These are phyloP conservation scores for Globisporangium paroecandrum DNA, from an alignment of 352 stramenopile species.

Conservation along the genomic window DNA sequence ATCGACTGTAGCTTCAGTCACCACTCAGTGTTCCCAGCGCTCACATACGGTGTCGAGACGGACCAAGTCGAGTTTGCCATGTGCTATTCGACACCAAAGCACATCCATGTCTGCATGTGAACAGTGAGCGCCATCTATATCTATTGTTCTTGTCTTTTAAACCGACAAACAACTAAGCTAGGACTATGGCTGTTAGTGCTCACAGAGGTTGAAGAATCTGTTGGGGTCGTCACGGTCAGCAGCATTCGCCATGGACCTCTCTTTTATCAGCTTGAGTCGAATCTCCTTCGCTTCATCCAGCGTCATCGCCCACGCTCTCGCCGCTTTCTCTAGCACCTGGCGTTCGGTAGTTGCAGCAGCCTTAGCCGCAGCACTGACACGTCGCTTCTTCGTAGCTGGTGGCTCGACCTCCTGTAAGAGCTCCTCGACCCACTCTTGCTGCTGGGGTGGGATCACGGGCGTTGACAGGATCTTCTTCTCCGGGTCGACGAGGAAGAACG, in stretches of 20 bases:
- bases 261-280: slow-evolving; percentile 26
- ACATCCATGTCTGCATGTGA: background rate
- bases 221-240: background rate
- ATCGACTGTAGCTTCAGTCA: background rate
- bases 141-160: too few relatives aligned
- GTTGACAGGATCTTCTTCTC: slow-evolving; percentile 28
- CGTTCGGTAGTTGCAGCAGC: background rate
- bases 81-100: background rate
- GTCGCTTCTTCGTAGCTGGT: background rate
- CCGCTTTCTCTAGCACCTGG: slow-evolving; percentile 19
- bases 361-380: background rate
- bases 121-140: background rate
- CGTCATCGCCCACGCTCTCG: slow-evolving; percentile 18
- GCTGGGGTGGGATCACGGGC: slow-evolving; percentile 32
- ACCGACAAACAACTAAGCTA: too few relatives aligned
- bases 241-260: slow-evolving; percentile 4
- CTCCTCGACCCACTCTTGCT: slow-evolving; percentile 28
- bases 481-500: slow-evolving; percentile 47
- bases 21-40: slow-evolving; percentile 7
- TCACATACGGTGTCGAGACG: slow-evolving; percentile 7
- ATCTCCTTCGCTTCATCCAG: slow-evolving; percentile 19
- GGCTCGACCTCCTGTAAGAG: background rate
- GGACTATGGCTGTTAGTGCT: slow-evolving; percentile 2
- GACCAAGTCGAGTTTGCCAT: slow-evolving; percentile 1
- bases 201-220: slow-evolving; percentile 11